phyloP scores from a whole-genome alignment of 2,329 filamentous ascomycete species.

The Botrytis fragariae region DNA sequence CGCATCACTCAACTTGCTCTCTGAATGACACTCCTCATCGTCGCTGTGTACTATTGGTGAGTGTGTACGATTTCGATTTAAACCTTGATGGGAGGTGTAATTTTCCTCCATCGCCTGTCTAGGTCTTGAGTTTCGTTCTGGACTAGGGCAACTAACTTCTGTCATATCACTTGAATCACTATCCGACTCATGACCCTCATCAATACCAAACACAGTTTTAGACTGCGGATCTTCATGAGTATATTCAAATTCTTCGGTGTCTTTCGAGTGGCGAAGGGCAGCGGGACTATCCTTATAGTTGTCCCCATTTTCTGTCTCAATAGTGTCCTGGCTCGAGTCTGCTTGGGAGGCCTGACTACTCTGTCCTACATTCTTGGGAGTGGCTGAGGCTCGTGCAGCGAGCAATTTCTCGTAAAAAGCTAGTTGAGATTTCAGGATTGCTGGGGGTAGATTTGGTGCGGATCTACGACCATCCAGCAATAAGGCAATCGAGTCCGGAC shows the following conservation, averaged over 20 bases:
- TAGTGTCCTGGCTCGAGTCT: not conserved
- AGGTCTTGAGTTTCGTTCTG: not conserved
- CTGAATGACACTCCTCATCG: not conserved
- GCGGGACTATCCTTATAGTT: not conserved
- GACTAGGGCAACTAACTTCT: not conserved
- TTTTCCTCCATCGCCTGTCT: not conserved
- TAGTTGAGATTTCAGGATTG: conserved; percentile 32
- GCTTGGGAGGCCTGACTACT: not conserved
- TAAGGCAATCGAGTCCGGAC: conserved; percentile 42
- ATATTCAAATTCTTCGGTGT: not conserved
- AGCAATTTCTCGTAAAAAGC: conserved; percentile 20
- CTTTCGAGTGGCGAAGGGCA: not conserved
- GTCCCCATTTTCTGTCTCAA: not conserved
- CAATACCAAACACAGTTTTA: not conserved
- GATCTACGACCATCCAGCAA: conserved; percentile 27
- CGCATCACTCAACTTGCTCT: not conserved
- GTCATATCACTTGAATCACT: not conserved
- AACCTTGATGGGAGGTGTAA: not conserved
- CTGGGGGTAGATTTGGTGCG: conserved; percentile 41
- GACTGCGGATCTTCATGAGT: not conserved
- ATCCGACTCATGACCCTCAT: not conserved
- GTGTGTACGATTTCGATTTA: not conserved
- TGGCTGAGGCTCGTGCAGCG: not conserved
- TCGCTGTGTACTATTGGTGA: not conserved
- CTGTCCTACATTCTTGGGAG: not conserved